phyloP scores from a whole-genome alignment of 495 filamentous ascomycete species.

The Neurospora sp. region DNA sequence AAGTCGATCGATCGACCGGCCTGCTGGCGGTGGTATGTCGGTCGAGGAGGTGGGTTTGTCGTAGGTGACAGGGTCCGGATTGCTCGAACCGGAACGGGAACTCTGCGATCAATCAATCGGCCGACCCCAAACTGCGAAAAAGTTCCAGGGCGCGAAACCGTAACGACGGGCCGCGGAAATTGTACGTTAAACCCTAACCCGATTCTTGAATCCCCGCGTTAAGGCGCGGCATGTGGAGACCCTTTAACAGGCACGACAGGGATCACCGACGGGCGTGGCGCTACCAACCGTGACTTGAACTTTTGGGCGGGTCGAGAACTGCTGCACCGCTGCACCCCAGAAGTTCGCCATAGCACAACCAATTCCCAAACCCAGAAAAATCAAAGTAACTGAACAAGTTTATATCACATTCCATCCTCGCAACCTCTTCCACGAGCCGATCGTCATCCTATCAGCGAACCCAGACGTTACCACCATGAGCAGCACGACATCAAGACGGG shows the following conservation, averaged over 20 bases:
- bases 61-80: not conserved
- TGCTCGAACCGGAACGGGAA: not conserved
- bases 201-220: not conserved
- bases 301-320: not conserved
- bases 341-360: not conserved
- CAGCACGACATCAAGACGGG: constrained; percentile 15
- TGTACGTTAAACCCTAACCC: constrained; percentile 1
- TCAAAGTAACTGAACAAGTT: not conserved
- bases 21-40: not conserved
- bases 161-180: not conserved
- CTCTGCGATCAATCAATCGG: not conserved
- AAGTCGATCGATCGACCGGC: not conserved
- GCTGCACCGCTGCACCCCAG: not conserved
- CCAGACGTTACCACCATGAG: not conserved
- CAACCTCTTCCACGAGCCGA: not conserved
- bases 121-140: not conserved
- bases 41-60: not conserved
- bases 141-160: not conserved
- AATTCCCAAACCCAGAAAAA: not conserved
- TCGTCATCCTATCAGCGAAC: not conserved
- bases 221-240: not conserved
- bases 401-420: not conserved
- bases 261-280: not conserved
- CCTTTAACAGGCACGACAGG: not conserved
- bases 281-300: not conserved